Base-by-base conservation (phyloP, 495 filamentous ascomycete genomes). In the Trichocladium antarcticum region DNA sequence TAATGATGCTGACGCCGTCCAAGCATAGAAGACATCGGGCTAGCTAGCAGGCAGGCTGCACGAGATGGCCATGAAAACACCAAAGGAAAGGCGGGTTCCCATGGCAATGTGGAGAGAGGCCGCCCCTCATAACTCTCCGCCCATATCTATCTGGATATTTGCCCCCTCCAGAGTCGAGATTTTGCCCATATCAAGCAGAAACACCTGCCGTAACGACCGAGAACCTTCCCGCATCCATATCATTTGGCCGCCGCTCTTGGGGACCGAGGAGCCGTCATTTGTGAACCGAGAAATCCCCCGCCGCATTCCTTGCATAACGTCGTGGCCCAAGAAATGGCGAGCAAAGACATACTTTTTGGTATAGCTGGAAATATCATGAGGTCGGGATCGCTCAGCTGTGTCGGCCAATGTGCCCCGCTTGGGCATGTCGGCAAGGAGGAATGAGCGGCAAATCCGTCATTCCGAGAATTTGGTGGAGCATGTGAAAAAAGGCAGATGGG, bases 271-370 rank as follows among this genome's bases (percentile, higher is more conserved):
- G 34, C 53, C 42, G 19, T 47, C 21, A 31, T 42, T 34, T 39
- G 44, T 36, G 20, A 48, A 44, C 22, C 15, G 41, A 44, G 45
- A 46, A 53, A 49, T 12, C 27, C 45, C 47, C 28, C 41, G 44
- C 40, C 42, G 48, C 43, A 40, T 47, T 17, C 50, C 35, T 34
- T 54, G 47, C 50, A 54, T 57, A 54, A 49, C 47, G 22, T 53
- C 45, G 27, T 54, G 55, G 31, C 40, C n/a, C 38, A 43, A 24
- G 27, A 41, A 54, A 40, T 36, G n/a, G 47, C 42, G 29, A 51
- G 40, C 40, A 49, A 44, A 27, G 42, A n/a, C 31, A 32, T 47
- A 41, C 42, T 47, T 47, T 39, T 35, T 50, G 28, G 42, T 37
- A 42, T 32, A 48, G 45, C 10, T 36, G 27, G 17, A 45, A 42